Conservation (phyloP, 192 early-diverging fungal genomes). For the Kickxella alabastrina region DNA sequence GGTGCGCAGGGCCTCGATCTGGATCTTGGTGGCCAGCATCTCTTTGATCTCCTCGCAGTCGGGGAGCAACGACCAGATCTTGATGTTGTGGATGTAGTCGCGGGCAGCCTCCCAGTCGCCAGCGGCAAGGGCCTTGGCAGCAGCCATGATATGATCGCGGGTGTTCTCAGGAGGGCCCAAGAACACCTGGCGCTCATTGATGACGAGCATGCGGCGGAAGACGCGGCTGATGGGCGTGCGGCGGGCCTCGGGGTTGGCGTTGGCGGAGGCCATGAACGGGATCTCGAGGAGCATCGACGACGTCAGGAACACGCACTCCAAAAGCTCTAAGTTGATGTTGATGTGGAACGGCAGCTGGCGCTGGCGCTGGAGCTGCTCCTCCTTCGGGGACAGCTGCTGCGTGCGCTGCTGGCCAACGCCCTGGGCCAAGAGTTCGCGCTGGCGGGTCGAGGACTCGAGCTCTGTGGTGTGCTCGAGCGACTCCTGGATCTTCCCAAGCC, state of each 20-base stretch:
- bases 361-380: slow-evolving; percentile 90
- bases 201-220: slow-evolving; percentile 92
- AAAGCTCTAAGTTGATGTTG: slow-evolving; percentile 97
- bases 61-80: slow-evolving; percentile 91
- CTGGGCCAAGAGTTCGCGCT: slow-evolving; percentile 94
- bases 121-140: slow-evolving; percentile 82
- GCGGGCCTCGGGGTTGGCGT: slow-evolving; percentile 53
- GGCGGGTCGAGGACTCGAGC: slow-evolving; percentile 75
- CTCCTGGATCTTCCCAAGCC: slow-evolving; percentile 87
- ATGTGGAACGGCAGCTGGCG: slow-evolving; percentile 99
- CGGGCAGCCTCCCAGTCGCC: slow-evolving; percentile 91
- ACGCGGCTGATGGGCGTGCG: slow-evolving; percentile 82
- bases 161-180: slow-evolving; percentile 97
- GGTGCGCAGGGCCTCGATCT: slow-evolving; percentile 93
- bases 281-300: slow-evolving; percentile 98
- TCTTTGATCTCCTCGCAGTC: slow-evolving; percentile 79
- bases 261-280: slow-evolving; percentile 84
- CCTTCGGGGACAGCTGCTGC: slow-evolving; percentile 80
- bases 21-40: slow-evolving; percentile 87
- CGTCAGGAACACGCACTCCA: slow-evolving; percentile 95
- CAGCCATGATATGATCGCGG: slow-evolving; percentile 97
- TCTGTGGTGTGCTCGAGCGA: slow-evolving; percentile 83
- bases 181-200: slow-evolving; percentile 94
- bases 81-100: slow-evolving; percentile 84
- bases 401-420: slow-evolving; percentile 71